Evolutionary conservation across 208 protist genomes (phyloP).

Genomic region (Endotrypanum monterogeii): DNA sequence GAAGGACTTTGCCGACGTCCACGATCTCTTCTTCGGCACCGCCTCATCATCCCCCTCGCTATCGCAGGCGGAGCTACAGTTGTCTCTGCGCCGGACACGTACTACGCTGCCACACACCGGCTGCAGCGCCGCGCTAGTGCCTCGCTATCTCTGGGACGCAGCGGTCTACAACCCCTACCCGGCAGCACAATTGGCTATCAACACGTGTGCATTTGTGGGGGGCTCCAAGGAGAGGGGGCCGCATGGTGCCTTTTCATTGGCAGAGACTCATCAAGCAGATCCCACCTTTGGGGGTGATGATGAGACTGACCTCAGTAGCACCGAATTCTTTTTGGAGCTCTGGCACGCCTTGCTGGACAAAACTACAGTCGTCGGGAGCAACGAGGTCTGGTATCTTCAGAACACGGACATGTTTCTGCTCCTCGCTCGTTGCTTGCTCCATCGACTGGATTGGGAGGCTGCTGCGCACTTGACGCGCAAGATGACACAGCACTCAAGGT

Average conservation of each 20-base stretch:
- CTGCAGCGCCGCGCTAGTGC: constrained; percentile 51
- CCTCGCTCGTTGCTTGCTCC: constrained; percentile 77
- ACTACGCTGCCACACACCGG: constrained; percentile 70
- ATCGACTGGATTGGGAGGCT: constrained; percentile 88
- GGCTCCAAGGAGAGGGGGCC: neutral
- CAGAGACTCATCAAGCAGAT: constrained; percentile 15
- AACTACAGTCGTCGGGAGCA: constrained; percentile 39
- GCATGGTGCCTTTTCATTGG: constrained; percentile 7
- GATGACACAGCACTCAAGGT: constrained; percentile 70
- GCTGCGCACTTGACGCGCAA: constrained; percentile 76
- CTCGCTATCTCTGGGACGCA: constrained; percentile 76
- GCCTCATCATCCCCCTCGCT: constrained; percentile 12
- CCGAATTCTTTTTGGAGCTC: constrained; percentile 81
- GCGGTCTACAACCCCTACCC: constrained; percentile 86
- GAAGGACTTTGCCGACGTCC: constrained; percentile 68
- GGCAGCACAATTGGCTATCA: constrained; percentile 22
- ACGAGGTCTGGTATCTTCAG: constrained; percentile 79
- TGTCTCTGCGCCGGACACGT: constrained; percentile 38
- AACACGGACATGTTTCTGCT: constrained; percentile 85
- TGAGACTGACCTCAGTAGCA: constrained; percentile 22
- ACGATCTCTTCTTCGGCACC: constrained; percentile 45
- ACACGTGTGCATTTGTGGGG: neutral
- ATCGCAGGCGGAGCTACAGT: constrained; percentile 25
- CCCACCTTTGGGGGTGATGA: constrained; percentile 11
- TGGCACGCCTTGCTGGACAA: constrained; percentile 77